Conservation (phyloP, 495 filamentous ascomycete species). For the Hyaloscypha variabilis region DNA sequence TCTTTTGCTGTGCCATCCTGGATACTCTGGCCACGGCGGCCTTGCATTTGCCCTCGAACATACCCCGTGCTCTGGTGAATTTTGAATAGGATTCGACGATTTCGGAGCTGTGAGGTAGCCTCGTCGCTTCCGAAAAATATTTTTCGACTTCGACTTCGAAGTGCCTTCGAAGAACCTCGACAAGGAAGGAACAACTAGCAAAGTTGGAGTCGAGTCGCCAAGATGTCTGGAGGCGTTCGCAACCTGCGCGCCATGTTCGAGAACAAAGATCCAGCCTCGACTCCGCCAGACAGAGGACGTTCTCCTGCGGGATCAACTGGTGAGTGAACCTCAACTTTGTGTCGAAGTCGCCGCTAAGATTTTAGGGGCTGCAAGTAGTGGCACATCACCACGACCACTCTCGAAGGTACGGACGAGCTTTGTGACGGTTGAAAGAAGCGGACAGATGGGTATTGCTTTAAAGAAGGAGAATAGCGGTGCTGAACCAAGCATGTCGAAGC, state of each 20-base stretch:
- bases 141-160: too few relatives aligned
- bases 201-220: background rate
- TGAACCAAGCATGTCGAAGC: constrained; percentile 27
- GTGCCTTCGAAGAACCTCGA: background rate
- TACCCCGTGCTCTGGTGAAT: background rate
- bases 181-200: constrained; percentile 9
- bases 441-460: constrained; percentile 44
- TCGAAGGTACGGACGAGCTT: constrained; percentile 85
- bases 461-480: constrained; percentile 27
- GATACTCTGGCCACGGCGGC: background rate
- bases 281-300: constrained; percentile 58
- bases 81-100: background rate
- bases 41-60: background rate
- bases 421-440: constrained; percentile 72
- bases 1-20: constrained; percentile 12
- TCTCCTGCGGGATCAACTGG: constrained; percentile 30
- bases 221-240: constrained; percentile 30
- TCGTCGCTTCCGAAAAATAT: background rate
- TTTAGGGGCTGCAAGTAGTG: constrained; percentile 19
- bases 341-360: constrained; percentile 13
- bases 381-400: constrained; percentile 59
- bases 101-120: background rate
- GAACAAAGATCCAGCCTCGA: constrained; percentile 60
- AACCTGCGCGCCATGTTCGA: constrained; percentile 91
- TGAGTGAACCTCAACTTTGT: constrained; percentile 16